phyloP scores from a whole-genome alignment of 2,329 filamentous ascomycete species.

The Aureobasidium sp. region DNA sequence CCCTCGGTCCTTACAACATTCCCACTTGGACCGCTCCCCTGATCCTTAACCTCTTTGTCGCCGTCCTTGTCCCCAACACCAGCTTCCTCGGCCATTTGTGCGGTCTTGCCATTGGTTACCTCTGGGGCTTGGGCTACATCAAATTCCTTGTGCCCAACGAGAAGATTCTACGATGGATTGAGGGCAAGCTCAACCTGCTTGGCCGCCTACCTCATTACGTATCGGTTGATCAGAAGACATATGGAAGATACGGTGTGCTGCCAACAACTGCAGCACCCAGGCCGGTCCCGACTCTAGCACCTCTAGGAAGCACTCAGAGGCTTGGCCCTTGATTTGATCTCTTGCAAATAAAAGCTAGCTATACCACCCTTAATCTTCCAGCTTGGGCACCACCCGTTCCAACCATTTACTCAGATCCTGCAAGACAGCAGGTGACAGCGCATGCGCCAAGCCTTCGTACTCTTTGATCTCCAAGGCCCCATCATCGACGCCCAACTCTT shows the following conservation, averaged over 20 bases:
- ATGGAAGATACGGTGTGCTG: conserved; percentile 83
- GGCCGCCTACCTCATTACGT: conserved; percentile 84
- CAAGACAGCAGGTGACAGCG: conserved; percentile 36
- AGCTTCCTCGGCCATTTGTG: conserved; percentile 83
- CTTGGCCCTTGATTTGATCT: conserved; percentile 53
- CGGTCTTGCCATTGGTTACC: conserved; percentile 75
- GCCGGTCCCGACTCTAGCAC: conserved; percentile 22
- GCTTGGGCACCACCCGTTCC: conserved; percentile 33
- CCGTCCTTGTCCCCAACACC: conserved; percentile 70
- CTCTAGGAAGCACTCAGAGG: conserved; percentile 56
- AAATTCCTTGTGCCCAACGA: conserved; percentile 87
- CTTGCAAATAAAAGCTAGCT: not conserved
- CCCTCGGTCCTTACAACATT: conserved; percentile 59
- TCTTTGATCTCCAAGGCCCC: conserved; percentile 36
- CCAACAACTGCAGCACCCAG: conserved; percentile 39
- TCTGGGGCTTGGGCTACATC: conserved; percentile 82
- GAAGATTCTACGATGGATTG: conserved; percentile 77
- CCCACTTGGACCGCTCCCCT: conserved; percentile 90
- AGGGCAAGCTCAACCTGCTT: conserved; percentile 78
- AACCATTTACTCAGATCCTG: conserved; percentile 40
- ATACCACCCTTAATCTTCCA: conserved; percentile 23
- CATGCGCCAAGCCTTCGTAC: conserved; percentile 45
- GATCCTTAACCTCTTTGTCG: conserved; percentile 65
- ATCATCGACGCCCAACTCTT: conserved; percentile 34
- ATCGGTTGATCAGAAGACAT: conserved; percentile 91